Conservation (phyloP, 1,284 basidiomycete species). For the Pascua sp. region DNA sequence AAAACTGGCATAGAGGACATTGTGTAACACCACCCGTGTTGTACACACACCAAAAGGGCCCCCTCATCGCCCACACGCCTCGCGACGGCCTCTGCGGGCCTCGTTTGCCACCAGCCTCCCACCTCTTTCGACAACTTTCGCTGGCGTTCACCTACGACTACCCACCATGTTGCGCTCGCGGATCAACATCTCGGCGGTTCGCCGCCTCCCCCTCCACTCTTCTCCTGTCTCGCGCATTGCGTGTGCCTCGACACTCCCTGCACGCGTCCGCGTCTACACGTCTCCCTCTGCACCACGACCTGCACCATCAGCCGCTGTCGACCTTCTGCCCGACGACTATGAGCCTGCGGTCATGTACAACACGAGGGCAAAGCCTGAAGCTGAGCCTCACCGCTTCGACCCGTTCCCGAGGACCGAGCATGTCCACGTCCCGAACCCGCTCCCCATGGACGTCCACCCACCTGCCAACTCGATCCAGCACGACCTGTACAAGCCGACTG, state of each 20-base stretch:
- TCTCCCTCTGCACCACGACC: constrained; percentile 9
- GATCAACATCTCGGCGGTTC: constrained; percentile 6
- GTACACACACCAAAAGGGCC: too few species aligned
- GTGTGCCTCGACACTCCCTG: background rate
- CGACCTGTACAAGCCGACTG: constrained; percentile 38
- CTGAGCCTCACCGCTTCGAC: constrained; percentile 15
- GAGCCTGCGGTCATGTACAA: constrained; percentile 9
- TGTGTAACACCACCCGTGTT: too few species aligned
- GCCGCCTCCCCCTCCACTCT: constrained; percentile 3
- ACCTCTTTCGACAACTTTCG: background rate
- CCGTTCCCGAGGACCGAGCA: background rate
- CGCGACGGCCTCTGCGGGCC: too few species aligned
- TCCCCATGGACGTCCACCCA: constrained; percentile 25
- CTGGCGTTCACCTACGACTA: background rate
- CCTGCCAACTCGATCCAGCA: constrained; percentile 19
- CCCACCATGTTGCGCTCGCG: constrained; percentile 17
- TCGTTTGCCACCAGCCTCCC: background rate
- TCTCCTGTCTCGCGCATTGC: background rate
- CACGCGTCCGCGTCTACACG: constrained; percentile 3
- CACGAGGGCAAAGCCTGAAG: constrained; percentile 1
- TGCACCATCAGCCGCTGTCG: constrained; percentile 5
- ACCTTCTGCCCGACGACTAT: constrained; percentile 1
- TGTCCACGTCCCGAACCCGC: constrained; percentile 26
- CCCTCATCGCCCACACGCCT: too few species aligned
- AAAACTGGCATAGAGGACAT: too few species aligned